Base-by-base conservation (phyloP, 208 protist species). In the Porcisia hertigi region DNA sequence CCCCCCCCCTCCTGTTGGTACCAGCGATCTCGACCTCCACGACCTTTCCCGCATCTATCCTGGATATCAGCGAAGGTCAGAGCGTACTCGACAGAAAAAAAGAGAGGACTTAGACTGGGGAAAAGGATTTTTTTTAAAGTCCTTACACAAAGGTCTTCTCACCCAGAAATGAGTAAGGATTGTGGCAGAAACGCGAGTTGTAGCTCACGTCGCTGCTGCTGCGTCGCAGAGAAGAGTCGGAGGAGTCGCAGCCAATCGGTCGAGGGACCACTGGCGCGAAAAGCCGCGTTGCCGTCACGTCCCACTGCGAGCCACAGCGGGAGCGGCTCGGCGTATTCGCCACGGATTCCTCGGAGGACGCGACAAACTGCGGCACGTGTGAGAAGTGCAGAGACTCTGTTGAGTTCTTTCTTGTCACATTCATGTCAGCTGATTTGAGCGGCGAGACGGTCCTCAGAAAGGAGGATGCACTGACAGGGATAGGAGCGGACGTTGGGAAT, bases 151-250 rank as follows among this genome's bases (percentile, higher is more conserved):
- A 80, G 30, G 60, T 49, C 77, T 82, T 82, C 36, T 63, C 77
- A 7, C 77, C 67, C 6, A 34, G 16, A 66, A 77, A 53, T 0
- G 72, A 82, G 67, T 82, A 82, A 12, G 77, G 77, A 69, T 82
- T 77, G 55, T 82, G 77, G 54, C 77, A 77, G 72, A 81, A 81
- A 54, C 76, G 76, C 1, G 60, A 75, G 71, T 59, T 72, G 43
- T 81, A 49, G 34, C 71, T 75, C 30, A 58, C 43, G 6, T 81
- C 76, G 18, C 71, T 52, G 54, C 14, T 43, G 55, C 76, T 81
- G 62, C 76, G 62, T 8, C 23, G 76, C 20, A 59, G 69, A 12
- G 76, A 81, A 1, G 76, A 71, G 34, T 66, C 41, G 47, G 76
- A 81, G 1, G 71, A 81, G 18, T 58, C 70, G 43, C 62, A 63